Evolutionary conservation across 2,329 filamentous ascomycete species (phyloP), one percentile per base, ranked within the genome.

Genomic region (Scortechinia acanthostroma): DNA sequence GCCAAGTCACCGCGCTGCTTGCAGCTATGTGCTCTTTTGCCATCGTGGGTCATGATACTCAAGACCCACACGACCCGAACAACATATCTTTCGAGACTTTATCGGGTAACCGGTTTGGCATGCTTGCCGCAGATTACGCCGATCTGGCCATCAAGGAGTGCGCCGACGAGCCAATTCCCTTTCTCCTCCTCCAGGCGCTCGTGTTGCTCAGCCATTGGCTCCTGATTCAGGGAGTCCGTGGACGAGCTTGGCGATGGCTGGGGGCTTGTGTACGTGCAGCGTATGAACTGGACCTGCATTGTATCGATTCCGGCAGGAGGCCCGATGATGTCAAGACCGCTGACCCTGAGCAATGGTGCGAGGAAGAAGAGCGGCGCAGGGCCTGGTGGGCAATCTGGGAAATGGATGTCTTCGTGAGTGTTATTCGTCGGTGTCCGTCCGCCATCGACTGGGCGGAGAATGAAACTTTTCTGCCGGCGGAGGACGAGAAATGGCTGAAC

Each of bases 321-420:
- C 35, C 47, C 33, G 22, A 47, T 14, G 43, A 51, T 16, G 37
- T 45, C 5, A 44, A 52, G 19, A 14, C 33, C 5, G n/a, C n/a
- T n/a, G n/a, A n/a, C n/a, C n/a, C n/a, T n/a, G 48, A 48, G 14
- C 47, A 47, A 17, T 61, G 58, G 55, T 45, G 48, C 15, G 43
- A 52, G 0, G 48, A 57, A 2, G 64, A 68, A 50, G 64, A 66
- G 48, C 55, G 59, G 42, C 56, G 64, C 1, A 55, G 64, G 2
- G 57, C 58, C 1, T 67, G 60, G 58, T 67, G 63, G 64, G 58
- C 62, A 0, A 56, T 66, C n/a, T 67, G 61, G 62, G 64, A 67
- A 45, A 64, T 68, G 58, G 65, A 68, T 46, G 58, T 64, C 5
- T 68, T 65, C 46, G 62, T 63, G 2, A 62, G 56, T 43, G 61